These are phyloP conservation scores for Thermothelomyces thermophilus DNA, from an alignment of 2,329 filamentous ascomycete genomes.

Conservation along the genomic window DNA sequence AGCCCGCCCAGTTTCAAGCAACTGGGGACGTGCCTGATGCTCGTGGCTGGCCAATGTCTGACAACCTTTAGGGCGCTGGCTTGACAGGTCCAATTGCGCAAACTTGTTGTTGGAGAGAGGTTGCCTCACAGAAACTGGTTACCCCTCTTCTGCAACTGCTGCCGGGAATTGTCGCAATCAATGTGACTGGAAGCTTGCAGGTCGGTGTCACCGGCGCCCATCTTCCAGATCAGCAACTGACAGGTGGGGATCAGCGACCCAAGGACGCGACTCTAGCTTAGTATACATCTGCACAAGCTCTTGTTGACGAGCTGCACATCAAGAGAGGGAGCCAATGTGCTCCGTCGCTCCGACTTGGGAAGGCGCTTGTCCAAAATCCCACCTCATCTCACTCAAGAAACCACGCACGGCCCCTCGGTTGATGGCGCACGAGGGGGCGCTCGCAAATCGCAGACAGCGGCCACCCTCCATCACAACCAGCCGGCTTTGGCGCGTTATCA, in stretches of 20 bases:
- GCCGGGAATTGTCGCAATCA: constrained; percentile 12
- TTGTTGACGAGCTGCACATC: neutral
- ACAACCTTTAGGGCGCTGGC: no score
- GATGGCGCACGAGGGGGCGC: neutral
- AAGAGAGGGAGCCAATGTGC: constrained; percentile 8
- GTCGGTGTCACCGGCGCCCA: constrained; percentile 12
- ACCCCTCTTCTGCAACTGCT: constrained; percentile 4
- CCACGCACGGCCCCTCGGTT: constrained; percentile 7
- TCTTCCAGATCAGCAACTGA: constrained; percentile 8
- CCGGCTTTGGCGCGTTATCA: constrained; percentile 14
- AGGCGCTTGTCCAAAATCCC: constrained; percentile 5
- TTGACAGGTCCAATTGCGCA: neutral
- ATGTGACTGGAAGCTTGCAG: constrained; percentile 18
- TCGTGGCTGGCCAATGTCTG: no score
- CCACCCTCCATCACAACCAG: constrained; percentile 17
- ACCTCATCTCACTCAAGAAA: neutral
- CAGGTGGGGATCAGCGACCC: constrained; percentile 1
- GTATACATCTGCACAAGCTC: neutral
- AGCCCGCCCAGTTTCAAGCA: no score
- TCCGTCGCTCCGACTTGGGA: constrained; percentile 15
- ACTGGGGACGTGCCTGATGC: no score
- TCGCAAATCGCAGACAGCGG: constrained; percentile 11
- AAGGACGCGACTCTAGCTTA: neutral
- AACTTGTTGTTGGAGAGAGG: neutral
- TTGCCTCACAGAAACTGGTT: neutral